Conservation (phyloP, 1,284 basidiomycete species). For the Bjerkandera adusta region DNA sequence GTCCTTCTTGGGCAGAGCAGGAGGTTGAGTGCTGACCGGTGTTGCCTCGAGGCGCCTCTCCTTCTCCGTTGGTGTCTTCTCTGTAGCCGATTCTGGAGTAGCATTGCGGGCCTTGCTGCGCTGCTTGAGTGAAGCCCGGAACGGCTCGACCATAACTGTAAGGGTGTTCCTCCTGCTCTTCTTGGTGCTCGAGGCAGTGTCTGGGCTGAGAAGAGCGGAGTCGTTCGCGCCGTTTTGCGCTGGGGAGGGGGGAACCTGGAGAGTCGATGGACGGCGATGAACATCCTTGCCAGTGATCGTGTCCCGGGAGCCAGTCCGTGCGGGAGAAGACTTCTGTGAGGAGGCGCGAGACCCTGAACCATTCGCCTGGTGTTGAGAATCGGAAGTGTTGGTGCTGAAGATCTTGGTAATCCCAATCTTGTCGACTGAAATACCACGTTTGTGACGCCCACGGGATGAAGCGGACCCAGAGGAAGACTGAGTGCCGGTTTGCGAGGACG, state of each 20-base stretch:
- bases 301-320: slow-evolving; percentile 22
- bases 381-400: slow-evolving; percentile 35
- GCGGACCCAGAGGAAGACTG: slow-evolving; percentile 28
- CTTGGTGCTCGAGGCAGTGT: slow-evolving; percentile 38
- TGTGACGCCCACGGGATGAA: slow-evolving; percentile 44
- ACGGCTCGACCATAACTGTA: slow-evolving; percentile 79
- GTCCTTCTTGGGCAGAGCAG: slow-evolving; percentile 21
- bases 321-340: slow-evolving; percentile 38
- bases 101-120: slow-evolving; percentile 38
- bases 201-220: slow-evolving; percentile 34
- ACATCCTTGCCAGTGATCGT: slow-evolving; percentile 25
- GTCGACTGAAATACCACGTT: slow-evolving; percentile 68
- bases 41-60: slow-evolving; percentile 13
- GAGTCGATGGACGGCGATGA: slow-evolving; percentile 33
- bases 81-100: slow-evolving; percentile 31
- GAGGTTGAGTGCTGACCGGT: slow-evolving; percentile 5
- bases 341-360: slow-evolving; percentile 33
- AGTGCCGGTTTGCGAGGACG: slow-evolving; percentile 19
- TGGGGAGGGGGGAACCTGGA: slow-evolving; percentile 30
- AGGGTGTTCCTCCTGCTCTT: slow-evolving; percentile 76
- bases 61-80: slow-evolving; percentile 32
- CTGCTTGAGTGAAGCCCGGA: slow-evolving; percentile 57
- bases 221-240: slow-evolving; percentile 21
- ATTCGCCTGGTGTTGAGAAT: slow-evolving; percentile 21
- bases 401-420: slow-evolving; percentile 73